Evolutionary conservation across 2,329 filamentous ascomycete genomes (phyloP), one percentile per base, ranked within the genome.

Genomic region (Ophiostoma australiae): DNA sequence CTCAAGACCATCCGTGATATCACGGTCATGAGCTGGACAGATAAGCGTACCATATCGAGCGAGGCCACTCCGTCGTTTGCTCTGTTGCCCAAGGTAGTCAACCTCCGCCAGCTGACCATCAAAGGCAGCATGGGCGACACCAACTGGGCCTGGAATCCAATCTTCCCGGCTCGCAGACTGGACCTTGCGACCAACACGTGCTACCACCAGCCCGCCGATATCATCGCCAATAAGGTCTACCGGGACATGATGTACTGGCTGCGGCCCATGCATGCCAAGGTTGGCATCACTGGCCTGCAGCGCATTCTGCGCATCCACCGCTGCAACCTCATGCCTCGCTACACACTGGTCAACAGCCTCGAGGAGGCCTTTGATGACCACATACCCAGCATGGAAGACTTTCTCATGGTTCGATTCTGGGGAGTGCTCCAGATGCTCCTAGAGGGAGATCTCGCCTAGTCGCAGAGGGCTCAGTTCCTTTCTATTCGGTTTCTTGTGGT

Each of bases 71-170:
- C 68, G 3, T 68, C 70, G 3, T 48, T 71, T 58, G 41, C 67
- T 3, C 33, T 48, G 3, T 41, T 71, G 17, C 4, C n/a, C 1
- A 33, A 33, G 20, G 33, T 69, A 1, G 4, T 23, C n/a, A 67
- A 68, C 17, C 48, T 71, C 15, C 20, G 27, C 31, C 31, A 23
- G 17, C 44, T 71, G 61, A 23, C 13, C 8, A 44, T 71, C 4
- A 11, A 11, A 13, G 69, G 68, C 61, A 20, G 44, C 13, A 15
- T 72, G 7, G 70, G 70, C 2, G 3, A 48, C 6, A 27, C 63
- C 5, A 63, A 72, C 68, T 72, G 68, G 70, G 70, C 70, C 17
- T 72, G 70, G 70, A 6, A 35, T 4, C 67, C 68, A 13, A 67
- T 72, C 6, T 67, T 72, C 31, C 61, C 70, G 4, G 17, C 44